Evolutionary conservation across 2,329 filamentous ascomycete species (phyloP).

Genomic region (Gnomoniopsis smithogilvyi): DNA sequence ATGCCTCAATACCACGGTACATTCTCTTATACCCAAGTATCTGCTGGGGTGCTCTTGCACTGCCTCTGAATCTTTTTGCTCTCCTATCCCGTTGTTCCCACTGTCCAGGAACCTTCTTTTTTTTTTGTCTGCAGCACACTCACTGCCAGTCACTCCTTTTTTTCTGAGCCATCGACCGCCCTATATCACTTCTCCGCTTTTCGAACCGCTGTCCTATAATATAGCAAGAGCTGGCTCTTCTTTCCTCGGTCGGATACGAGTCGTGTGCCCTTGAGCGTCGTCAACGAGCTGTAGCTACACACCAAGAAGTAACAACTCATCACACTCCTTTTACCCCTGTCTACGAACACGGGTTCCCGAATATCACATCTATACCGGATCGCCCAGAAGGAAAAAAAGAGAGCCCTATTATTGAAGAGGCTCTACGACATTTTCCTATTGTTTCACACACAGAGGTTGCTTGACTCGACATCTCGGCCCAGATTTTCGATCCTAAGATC

Average conservation of each 20-base stretch:
- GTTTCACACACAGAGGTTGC: constrained; percentile 26
- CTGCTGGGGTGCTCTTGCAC: constrained; percentile 46
- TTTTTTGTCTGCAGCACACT: constrained; percentile 26
- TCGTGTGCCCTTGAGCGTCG: constrained; percentile 27
- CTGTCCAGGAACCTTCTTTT: constrained; percentile 26
- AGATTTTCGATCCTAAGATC: constrained; percentile 24
- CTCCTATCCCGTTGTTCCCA: constrained; percentile 37
- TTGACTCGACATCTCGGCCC: constrained; percentile 15
- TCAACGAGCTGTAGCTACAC: constrained; percentile 39
- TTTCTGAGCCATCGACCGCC: constrained; percentile 26
- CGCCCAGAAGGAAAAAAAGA: constrained; percentile 13
- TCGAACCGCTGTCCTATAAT: constrained; percentile 42
- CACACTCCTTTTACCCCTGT: constrained; percentile 37
- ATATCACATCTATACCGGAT: constrained; percentile 28
- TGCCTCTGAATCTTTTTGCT: constrained; percentile 38
- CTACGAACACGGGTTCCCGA: constrained; percentile 8
- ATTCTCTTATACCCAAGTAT: constrained; percentile 43
- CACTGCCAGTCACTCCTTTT: constrained; percentile 51
- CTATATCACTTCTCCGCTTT: constrained; percentile 34
- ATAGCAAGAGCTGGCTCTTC: constrained; percentile 56
- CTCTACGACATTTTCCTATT: constrained; percentile 33
- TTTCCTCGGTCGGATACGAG: constrained; percentile 38
- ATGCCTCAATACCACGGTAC: constrained; percentile 38
- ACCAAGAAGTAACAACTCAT: constrained; percentile 30
- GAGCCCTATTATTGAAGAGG: constrained; percentile 25